A percentile compares a stretch with the other conserved stretches of the same genome.
Conservation (phyloP, 1,284 basidiomycete genomes). For the Puccinia coronata region DNA sequence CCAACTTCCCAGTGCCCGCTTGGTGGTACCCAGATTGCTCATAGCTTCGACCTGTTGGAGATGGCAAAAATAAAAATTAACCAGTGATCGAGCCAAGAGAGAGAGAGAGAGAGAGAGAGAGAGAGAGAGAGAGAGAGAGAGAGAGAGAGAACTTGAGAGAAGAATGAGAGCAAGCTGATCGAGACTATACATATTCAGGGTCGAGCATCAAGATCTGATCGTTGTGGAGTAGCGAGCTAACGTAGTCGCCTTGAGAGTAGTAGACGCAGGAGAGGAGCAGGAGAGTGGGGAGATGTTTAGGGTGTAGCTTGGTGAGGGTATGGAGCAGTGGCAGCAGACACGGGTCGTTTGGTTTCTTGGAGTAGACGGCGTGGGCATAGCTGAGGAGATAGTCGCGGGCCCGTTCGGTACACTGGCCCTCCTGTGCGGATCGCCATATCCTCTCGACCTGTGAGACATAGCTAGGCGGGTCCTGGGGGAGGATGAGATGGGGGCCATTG, state of each 20-base stretch:
- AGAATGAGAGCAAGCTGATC: too few species aligned
- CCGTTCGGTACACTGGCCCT: conserved; percentile 47
- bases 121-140: too few species aligned
- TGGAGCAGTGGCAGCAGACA: conserved; percentile 57
- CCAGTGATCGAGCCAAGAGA: conserved; percentile 13
- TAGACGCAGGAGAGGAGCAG: conserved; percentile 60
- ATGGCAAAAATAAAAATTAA: conserved; percentile 32
- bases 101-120: background rate
- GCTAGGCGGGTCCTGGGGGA: background rate
- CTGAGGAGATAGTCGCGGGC: conserved; percentile 46
- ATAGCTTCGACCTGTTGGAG: conserved; percentile 61
- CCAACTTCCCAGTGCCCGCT: conserved; percentile 60
- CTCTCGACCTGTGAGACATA: conserved; percentile 38
- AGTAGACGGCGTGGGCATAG: conserved; percentile 49
- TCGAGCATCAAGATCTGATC: conserved; percentile 53
- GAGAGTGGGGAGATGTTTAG: conserved; percentile 59
- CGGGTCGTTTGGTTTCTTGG: conserved; percentile 41
- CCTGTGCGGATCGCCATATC: conserved; percentile 48
- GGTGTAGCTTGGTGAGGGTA: conserved; percentile 56
- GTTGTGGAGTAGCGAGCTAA: conserved; percentile 48
- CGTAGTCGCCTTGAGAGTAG: conserved; percentile 57
- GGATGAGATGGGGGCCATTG: background rate
- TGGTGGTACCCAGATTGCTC: conserved; percentile 64
- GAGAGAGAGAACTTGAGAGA: too few species aligned
- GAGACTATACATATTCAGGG: conserved; percentile 61